Base-by-base conservation (phyloP, 768 basidiomycete genomes). In the Calocybe cyanea region DNA sequence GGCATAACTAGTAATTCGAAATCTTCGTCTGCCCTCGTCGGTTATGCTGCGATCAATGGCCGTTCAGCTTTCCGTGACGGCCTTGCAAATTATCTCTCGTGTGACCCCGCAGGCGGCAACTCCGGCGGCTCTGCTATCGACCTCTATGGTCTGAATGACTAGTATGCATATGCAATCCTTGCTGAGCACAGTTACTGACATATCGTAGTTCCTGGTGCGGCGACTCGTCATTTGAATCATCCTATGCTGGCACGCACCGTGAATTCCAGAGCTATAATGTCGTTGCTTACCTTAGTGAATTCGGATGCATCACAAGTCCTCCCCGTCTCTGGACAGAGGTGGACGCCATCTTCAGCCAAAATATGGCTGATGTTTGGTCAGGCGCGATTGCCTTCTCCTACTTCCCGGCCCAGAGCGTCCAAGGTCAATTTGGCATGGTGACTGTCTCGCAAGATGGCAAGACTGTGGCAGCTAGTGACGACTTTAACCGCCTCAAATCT, bases 311-410 rank as follows among this genome's bases (percentile, higher is more conserved):
- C 59, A 72, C 69, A 7, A 63, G 60, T 18, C 66, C 69, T 15
- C 72, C 88, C 39, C 80, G 87, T 57, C 67, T 82, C 25, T 96
- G 91, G 90, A 83, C 81, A 28, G 93, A 96, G 61, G 78, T 81
- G 11, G 72, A 63, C 38, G 79, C 84, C 20, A 72, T 95, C 20
- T 88, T 89, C 62, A 76, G 85, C 49, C 60, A 75, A 9, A 64
- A 85, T 6, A 89, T 93, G 79, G 75, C 82, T 15, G 65, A 81
- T 45, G 81, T 85, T 40, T 95, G 87, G 83, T 92, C 88, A 24
- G 93, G 93, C 50, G 92, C 89, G 42, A 54, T 95, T 43, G 92
- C 92, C 3, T 92, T 91, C 64, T 85, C 83, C 39, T 95, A 94
- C 65, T 93, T 95, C 78, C 86, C 88, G 1, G 89, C 89, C 15